Evolutionary conservation across 2,329 filamentous ascomycete genomes (phyloP), one percentile per base, ranked within the genome.

Genomic region (Cladosporium halotolerans): DNA sequence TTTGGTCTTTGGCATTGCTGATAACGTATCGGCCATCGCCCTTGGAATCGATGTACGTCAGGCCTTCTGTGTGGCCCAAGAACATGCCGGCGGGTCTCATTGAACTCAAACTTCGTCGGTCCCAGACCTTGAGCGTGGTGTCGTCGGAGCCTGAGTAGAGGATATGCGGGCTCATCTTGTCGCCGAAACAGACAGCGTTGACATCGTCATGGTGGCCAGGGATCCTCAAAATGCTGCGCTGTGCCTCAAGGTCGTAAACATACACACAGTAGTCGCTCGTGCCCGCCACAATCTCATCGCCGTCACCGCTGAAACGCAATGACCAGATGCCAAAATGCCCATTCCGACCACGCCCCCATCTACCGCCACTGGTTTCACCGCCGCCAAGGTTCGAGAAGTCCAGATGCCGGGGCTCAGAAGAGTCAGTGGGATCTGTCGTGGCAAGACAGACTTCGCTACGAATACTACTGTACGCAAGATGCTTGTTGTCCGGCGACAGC

Each of bases 91-190:
- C 82, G 64, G 81, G 80, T 45, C 82, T 76, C 32, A 80, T 79
- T 57, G 82, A 73, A 19, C 76, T 79, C 74, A 85, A 79, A 34
- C 78, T 81, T 46, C 93, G 81, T 45, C 92, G 82, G 66, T 99
- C 93, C 93, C 93, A 99, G 2, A 99, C 89, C 66, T 96, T 95
- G 63, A 97, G 81, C 0, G 89, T 95, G 2, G 88, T 85, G 66
- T 99, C 93, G 66, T 99, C 93, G 0, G 90, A 96, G 16, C 93
- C 93, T 0, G 91, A 96, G 72, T 96, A 97, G 2, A 99, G 77
- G 56, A 97, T 92, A 67, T 99, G 91, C 1, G 93, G 92, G 0
- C 89, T 95, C 31, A 81, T 80, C 56, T 84, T 84, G 70, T 97
- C 91, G 1, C 90, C 93, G 64, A 95, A 97, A 70, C 91, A 96